A percentile compares a stretch with the other conserved stretches of the same genome.
Evolutionary conservation across 768 basidiomycete genomes (phyloP).

Genomic region (Myochromella boudieri): DNA sequence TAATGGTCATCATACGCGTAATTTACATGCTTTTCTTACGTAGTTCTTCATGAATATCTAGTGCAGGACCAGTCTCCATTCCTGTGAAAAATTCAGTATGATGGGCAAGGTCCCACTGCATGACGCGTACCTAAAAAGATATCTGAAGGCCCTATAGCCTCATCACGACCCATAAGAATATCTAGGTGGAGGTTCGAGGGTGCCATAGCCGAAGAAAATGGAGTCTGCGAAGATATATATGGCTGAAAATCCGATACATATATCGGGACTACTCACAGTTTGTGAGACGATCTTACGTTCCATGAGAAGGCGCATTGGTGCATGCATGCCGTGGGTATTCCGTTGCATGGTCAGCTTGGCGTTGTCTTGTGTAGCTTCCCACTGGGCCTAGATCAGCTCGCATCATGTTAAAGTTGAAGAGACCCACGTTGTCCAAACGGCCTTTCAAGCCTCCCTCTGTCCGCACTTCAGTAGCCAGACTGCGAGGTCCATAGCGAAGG

Average conservation of each 20-base stretch:
- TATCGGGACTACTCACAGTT: conserved; percentile 46
- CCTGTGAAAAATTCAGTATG: conserved; percentile 35
- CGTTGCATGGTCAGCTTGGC: conserved; percentile 83
- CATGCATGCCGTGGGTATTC: conserved; percentile 82
- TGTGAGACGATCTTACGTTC: conserved; percentile 81
- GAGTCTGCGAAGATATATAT: conserved; percentile 41
- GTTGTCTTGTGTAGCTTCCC: conserved; percentile 92
- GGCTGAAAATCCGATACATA: neutral
- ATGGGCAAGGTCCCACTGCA: neutral
- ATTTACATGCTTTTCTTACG: conserved; percentile 57
- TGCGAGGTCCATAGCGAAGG: conserved; percentile 81
- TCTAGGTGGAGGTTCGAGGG: conserved; percentile 86
- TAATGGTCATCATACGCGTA: conserved; percentile 13
- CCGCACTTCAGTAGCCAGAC: conserved; percentile 73
- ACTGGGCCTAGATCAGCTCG: conserved; percentile 46
- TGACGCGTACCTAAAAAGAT: conserved; percentile 68
- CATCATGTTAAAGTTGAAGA: neutral
- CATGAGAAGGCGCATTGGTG: conserved; percentile 90
- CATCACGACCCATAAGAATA: conserved; percentile 91
- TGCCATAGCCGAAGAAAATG: conserved; percentile 62
- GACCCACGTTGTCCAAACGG: conserved; percentile 74
- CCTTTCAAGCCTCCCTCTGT: conserved; percentile 60
- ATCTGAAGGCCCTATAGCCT: conserved; percentile 74
- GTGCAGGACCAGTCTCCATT: conserved; percentile 46
- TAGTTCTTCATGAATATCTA: conserved; percentile 66